Evolutionary conservation across 495 filamentous ascomycete genomes (phyloP).

Genomic region (Xylaria nigripes): DNA sequence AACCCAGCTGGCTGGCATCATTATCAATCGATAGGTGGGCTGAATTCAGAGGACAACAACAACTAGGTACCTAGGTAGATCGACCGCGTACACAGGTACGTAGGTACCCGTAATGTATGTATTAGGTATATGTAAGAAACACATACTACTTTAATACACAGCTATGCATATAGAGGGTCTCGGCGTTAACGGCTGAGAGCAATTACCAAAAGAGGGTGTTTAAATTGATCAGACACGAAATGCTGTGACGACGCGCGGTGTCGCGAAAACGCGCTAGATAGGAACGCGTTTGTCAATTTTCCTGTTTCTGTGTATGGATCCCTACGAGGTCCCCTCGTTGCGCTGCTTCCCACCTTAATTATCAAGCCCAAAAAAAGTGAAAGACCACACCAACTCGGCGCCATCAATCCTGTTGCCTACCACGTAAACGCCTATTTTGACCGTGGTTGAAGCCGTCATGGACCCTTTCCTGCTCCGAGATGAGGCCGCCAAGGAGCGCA

Average conservation of each 20-base stretch:
- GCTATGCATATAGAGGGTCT: neutral
- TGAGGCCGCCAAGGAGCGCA: slow-evolving; percentile 70
- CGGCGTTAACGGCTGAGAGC: slow-evolving; percentile 19
- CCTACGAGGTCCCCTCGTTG: neutral
- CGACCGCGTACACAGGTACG: neutral
- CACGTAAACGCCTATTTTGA: neutral
- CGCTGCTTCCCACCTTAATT: neutral
- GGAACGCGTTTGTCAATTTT: slow-evolving; percentile 2
- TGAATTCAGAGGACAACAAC: neutral
- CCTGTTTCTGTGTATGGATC: neutral
- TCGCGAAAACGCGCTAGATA: slow-evolving; percentile 17
- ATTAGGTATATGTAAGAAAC: neutral
- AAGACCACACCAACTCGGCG: neutral
- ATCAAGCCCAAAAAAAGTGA: neutral
- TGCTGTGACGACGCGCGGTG: slow-evolving; percentile 14
- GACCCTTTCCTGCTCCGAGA: slow-evolving; percentile 66
- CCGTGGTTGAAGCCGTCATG: slow-evolving; percentile 42
- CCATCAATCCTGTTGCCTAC: neutral
- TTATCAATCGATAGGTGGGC: neutral
- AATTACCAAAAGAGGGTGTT: slow-evolving; percentile 7
- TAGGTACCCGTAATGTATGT: neutral
- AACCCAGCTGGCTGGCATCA: neutral
- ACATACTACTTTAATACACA: neutral
- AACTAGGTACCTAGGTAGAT: neutral
- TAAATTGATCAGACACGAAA: slow-evolving; percentile 13